Conservation (phyloP, 2,329 filamentous ascomycete species). For the Metarhizium brunneum region DNA sequence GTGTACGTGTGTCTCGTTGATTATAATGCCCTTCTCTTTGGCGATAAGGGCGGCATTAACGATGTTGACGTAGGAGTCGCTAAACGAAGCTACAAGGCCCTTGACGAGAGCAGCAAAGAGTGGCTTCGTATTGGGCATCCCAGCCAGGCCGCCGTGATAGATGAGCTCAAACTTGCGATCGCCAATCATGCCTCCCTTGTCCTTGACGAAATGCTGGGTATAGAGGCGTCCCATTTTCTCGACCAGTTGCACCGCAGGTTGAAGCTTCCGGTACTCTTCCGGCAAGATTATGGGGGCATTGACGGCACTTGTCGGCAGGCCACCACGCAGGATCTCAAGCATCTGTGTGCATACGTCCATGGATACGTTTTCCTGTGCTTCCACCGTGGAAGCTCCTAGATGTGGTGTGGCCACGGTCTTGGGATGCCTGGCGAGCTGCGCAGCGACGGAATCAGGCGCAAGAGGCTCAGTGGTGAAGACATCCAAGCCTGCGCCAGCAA, state of each 20-base stretch:
- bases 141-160: slow-evolving; percentile 67
- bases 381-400: slow-evolving; percentile 68
- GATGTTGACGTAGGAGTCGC: slow-evolving; percentile 65
- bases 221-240: slow-evolving; percentile 75
- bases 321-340: slow-evolving; percentile 60
- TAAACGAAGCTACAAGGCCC: slow-evolving; percentile 62
- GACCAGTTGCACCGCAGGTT: slow-evolving; percentile 66
- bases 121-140: slow-evolving; percentile 65
- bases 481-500: slow-evolving; percentile 70
- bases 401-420: slow-evolving; percentile 73
- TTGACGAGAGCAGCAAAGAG: slow-evolving; percentile 73
- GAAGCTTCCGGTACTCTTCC: slow-evolving; percentile 68
- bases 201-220: slow-evolving; percentile 59
- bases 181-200: slow-evolving; percentile 36
- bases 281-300: slow-evolving; percentile 76
- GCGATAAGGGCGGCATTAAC: slow-evolving; percentile 72
- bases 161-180: slow-evolving; percentile 65
- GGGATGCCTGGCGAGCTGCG: slow-evolving; percentile 55
- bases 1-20: slow-evolving; percentile 62
- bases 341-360: slow-evolving; percentile 78
- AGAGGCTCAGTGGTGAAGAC: slow-evolving; percentile 73
- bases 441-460: slow-evolving; percentile 42
- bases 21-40: slow-evolving; percentile 65
- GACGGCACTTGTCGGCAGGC: slow-evolving; percentile 66
- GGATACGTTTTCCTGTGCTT: slow-evolving; percentile 78